Base-by-base conservation (phyloP, 345 rosid species). In the Clarkia xantiana region DNA sequence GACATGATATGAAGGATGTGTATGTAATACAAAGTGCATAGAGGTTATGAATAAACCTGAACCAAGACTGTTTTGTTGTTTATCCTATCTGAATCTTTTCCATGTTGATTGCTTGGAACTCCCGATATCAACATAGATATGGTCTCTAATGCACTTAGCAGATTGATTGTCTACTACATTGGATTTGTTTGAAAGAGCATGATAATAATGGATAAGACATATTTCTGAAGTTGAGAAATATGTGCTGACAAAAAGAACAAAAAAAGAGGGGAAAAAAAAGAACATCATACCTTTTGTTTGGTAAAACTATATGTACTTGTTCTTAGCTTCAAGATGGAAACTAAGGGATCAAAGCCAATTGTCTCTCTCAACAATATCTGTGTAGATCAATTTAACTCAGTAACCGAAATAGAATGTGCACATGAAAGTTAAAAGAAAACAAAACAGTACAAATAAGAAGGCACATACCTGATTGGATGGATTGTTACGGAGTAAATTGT, bases 141-240 rank as follows among this genome's bases (percentile, higher is more conserved):
- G 43, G 99, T 93, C 65, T 82, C 95, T 61, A 93, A 69, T 39
- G 74, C 86, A 57, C 86, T 67, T 58, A 87, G 96, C 56, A 84
- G 64, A 73, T 87, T 87, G 51, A 84, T 84, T 66, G 96, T 93
- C 99, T 93, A 93, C 94, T 78, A 79, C 83, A 78, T 50, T 65
- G 66, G 54, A 57, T 73, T 72, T 75, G 70, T 67, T 66, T 49
- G 67, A 68, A 55, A 14, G 59, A 57, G 47, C 69, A 64, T 20
- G 63, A 56, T 53, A 68, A 61, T 60, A 59, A 73, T 55, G 59
- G 54, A 77, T 73, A 62, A 76, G 72, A 63, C 12, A 38, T 53
- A 48, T 47, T 11, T 8, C 9, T 53, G 64, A 20, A 55, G 6
- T 36, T 45, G n/a, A 34, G 10, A 16, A 6, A 44, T 2, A 25